Base-by-base conservation (phyloP, 192 early-diverging fungal genomes). In the Podila verticillata region DNA sequence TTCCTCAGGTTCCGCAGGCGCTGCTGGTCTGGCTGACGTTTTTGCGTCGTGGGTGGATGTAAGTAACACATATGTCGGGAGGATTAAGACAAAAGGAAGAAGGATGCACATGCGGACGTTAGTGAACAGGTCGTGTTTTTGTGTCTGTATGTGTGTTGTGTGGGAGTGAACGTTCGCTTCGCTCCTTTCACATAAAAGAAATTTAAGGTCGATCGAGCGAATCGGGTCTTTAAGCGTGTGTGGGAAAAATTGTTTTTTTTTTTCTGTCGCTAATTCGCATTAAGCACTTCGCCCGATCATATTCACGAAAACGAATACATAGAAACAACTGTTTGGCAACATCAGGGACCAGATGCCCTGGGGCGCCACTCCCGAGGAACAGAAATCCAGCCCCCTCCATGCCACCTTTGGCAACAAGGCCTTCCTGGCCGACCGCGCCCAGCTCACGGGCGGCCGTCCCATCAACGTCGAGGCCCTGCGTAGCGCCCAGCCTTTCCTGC, bases 41-140 rank as follows among this genome's bases (percentile, higher is more conserved):
- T 65, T 83, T 17, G 3, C 61, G 1, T 48, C 56, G 4, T 83
- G 82, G 82, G 68, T 68, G 0, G 82, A 83, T 73, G 82, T 83
- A 75, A 63, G 57, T 73, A 15, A 15, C 39, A 44, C 39, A 15
- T 44, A n/a, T n/a, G n/a, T n/a, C n/a, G n/a, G n/a, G n/a, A n/a
- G n/a, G n/a, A n/a, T n/a, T n/a, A n/a, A n/a, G n/a, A n/a, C n/a
- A n/a, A n/a, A n/a, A n/a, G n/a, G n/a, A n/a, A n/a, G n/a, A n/a
- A n/a, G n/a, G n/a, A n/a, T n/a, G n/a, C n/a, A n/a, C n/a, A n/a
- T n/a, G n/a, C n/a, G n/a, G n/a, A n/a, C n/a, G n/a, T n/a, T n/a
- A n/a, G n/a, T n/a, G n/a, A n/a, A n/a, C n/a, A n/a, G n/a, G n/a
- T n/a, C n/a, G n/a, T n/a, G n/a, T n/a, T n/a, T n/a, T n/a, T n/a